Base-by-base conservation (phyloP, 257 asterid genomes). In the Forsythia viridissima region DNA sequence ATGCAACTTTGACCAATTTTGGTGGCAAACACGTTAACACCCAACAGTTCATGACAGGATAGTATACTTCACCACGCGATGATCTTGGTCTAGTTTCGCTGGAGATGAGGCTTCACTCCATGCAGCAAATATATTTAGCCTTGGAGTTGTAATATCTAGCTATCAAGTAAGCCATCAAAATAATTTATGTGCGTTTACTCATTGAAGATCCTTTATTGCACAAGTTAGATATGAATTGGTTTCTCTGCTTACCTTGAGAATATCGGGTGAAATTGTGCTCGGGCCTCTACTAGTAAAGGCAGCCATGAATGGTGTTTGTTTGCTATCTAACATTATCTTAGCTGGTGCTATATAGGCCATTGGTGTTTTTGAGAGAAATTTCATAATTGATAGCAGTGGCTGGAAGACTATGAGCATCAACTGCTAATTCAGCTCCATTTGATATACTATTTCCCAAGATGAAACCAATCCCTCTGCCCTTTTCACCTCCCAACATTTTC, bases 111-210 rank as follows among this genome's bases (percentile, higher is more conserved):
- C 93, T 76, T 81, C 97, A 70, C 97, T 95, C 99, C 99, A 95
- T 34, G 98, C 99, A 24, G 99, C 99, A 85, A 95, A 77, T 84
- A 95, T 89, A 70, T 93, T 93, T 55, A 95, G 82, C 78, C 99
- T 97, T 5, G 99, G 99, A 13, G 92, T 98, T 8, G 98, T 95
- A 75, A 95, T 90, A 79, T 95, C 99, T 3, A 98, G 99, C 97
- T 93, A 89, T 72, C 59, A 65, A 75, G 5, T 40, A 73, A 43
- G 24, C 21, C 16, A 63, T 21, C 6, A 24, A 8, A 8, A 16
- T 24, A 24, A 24, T 9, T 21, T 63, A 3, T 4, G 38, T 3
- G 39, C 18, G 0, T 63, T 21, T 9, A 24, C 36, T 20, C 69
- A 61, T 6, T 61, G 11, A 20, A 21, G 37, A 30, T 63, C 39